Conservation (phyloP, 106 monocot species). For the Cymbidium sinense region DNA sequence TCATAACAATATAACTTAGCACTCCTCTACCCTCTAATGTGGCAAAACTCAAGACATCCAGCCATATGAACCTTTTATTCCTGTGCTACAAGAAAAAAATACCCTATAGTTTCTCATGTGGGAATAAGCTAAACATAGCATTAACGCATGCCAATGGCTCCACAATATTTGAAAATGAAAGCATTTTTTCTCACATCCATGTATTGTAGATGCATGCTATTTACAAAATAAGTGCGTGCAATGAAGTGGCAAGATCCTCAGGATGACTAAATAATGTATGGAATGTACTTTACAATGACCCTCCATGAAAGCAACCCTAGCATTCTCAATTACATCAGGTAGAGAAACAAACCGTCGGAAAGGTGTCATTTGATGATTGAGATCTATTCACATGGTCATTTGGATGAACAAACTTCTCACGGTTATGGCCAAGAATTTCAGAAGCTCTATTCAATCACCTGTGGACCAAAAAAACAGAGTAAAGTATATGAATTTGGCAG, state of each 20-base stretch:
- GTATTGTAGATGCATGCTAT: not conserved
- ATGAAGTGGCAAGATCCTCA: not conserved
- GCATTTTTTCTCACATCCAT: not conserved
- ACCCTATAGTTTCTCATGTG: not conserved
- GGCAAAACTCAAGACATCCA: too few species aligned
- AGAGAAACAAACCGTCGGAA: constrained; percentile 74
- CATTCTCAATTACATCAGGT: not conserved
- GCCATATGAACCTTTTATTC: too few species aligned
- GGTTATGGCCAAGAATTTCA: constrained; percentile 90
- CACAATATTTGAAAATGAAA: not conserved
- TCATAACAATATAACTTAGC: too few species aligned
- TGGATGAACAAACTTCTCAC: constrained; percentile 88
- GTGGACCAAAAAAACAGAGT: not conserved
- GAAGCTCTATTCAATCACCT: constrained; percentile 99
- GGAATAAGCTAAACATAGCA: not conserved
- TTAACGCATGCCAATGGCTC: not conserved
- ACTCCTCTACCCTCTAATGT: too few species aligned
- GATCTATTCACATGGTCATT: constrained; percentile 95
- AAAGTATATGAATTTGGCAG: not conserved
- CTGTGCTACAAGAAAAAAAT: not conserved
- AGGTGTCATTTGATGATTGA: constrained; percentile 98
- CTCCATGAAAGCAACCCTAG: not conserved
- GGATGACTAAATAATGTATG: not conserved
- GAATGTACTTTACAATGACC: not conserved
- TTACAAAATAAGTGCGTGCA: not conserved